Evolutionary conservation across 1,284 basidiomycete genomes (phyloP), one percentile per base, ranked within the genome.

Genomic region (Heterobasidion parviporum): DNA sequence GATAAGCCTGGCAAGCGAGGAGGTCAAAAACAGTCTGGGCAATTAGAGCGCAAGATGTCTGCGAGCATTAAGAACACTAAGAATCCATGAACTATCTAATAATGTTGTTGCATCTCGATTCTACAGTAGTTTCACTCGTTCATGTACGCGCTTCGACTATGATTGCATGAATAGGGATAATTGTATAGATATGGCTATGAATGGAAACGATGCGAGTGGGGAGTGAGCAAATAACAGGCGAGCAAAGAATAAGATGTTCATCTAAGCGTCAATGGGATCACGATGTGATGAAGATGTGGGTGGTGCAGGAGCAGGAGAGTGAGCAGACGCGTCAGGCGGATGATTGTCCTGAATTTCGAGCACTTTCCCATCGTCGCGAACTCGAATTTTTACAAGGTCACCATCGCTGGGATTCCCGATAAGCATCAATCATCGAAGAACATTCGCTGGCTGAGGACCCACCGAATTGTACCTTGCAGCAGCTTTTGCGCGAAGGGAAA

Each of bases 401-500:
- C 85, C 83, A 61, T 87, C 83, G 60, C 79, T 80, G 57, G 26
- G 60, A 55, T 14, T 34, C 9, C 48, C 43, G 18, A 49, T 47
- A 3, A 41, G 26, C 26, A 26, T 12, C 5, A 3, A 41, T n/a
- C 8, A 6, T 8, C n/a, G 33, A 9, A 38, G 12, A 15, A 18
- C 8, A 16, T 14, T 15, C 18, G n/a, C 16, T 15, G 5, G 51
- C 53, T 26, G 32, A 52, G 8, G 47, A 72, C 80, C 52, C 59
- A 87, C 87, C 87, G 74, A 63, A 93, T 83, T 2, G 82, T 85
- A 1, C 91, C 92, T 51, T 76, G 77, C 61, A 94, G 70, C 64
- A 94, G 62, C 66, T 85, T 88, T 65, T 82, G 80, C 0, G 92
- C 89, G 18, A 94, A 73, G 26, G 87, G 88, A 74, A 89, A 89